Evolutionary conservation across 352 stramenopile species (phyloP).

Genomic region (Phytophthora agathidicida): DNA sequence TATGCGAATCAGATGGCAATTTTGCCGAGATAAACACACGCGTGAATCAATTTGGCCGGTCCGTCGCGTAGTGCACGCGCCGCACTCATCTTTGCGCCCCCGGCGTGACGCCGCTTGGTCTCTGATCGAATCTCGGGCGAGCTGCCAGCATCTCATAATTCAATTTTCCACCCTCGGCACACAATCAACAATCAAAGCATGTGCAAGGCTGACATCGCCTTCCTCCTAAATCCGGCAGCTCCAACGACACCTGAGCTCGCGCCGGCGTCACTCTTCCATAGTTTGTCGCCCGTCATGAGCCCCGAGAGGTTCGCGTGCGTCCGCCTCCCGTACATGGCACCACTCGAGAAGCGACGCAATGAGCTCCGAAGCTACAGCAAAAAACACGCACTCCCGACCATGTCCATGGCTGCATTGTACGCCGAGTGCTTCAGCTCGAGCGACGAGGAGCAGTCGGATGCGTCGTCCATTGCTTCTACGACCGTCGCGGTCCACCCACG

Average conservation of each 20-base stretch:
- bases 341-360: constrained; percentile 31
- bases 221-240: constrained; percentile 45
- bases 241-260: constrained; percentile 13
- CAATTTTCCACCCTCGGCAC: constrained; percentile 15
- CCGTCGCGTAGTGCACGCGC: not conserved
- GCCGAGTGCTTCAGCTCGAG: constrained; percentile 24
- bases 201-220: constrained; percentile 50
- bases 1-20: constrained; percentile 1
- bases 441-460: constrained; percentile 24
- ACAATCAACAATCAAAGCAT: constrained; percentile 24
- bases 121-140: not conserved
- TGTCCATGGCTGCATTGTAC: constrained; percentile 32
- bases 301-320: constrained; percentile 23
- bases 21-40: constrained; percentile 10
- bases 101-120: not conserved
- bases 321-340: constrained; percentile 38
- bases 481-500: not conserved
- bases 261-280: constrained; percentile 23
- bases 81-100: constrained; percentile 1
- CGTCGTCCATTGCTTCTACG: not conserved
- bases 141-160: constrained; percentile 8
- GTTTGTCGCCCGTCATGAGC: constrained; percentile 24
- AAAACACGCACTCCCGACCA: constrained; percentile 6
- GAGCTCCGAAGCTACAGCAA: constrained; percentile 9
- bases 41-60: constrained; percentile 4